Conservation (phyloP, 2,329 filamentous ascomycete species). For the Pseudocercospora crystallina region DNA sequence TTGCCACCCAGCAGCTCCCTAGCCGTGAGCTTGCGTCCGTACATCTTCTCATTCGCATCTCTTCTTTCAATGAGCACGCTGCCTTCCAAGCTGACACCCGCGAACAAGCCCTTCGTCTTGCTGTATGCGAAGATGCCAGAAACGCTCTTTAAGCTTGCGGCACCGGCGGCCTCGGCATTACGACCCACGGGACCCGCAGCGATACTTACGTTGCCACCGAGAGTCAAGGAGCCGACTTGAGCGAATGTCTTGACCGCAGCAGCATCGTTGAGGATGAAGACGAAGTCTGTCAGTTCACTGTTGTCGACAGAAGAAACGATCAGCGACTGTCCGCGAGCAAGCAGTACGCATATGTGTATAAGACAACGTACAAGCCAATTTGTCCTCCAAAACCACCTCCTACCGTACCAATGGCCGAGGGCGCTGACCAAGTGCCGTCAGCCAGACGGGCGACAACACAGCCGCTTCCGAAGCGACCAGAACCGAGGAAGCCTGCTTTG, state of each 20-base stretch:
- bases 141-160: slow-evolving; percentile 83
- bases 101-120: slow-evolving; percentile 96
- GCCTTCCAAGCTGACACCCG: slow-evolving; percentile 90
- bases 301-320: too few relatives aligned
- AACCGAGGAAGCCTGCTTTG: slow-evolving; percentile 83
- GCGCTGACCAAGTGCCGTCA: slow-evolving; percentile 78
- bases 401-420: slow-evolving; percentile 75
- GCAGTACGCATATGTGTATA: too few relatives aligned
- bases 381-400: slow-evolving; percentile 83
- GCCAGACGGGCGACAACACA: slow-evolving; percentile 76
- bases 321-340: too few relatives aligned
- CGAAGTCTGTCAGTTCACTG: slow-evolving; percentile 81
- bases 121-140: slow-evolving; percentile 95
- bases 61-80: slow-evolving; percentile 89
- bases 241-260: slow-evolving; percentile 90
- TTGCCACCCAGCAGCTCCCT: slow-evolving; percentile 76
- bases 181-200: slow-evolving; percentile 90
- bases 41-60: slow-evolving; percentile 96
- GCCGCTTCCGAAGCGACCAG: slow-evolving; percentile 76
- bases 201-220: slow-evolving; percentile 94
- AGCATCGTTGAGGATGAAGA: slow-evolving; percentile 95
- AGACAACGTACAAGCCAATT: slow-evolving; percentile 61
- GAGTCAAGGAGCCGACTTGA: slow-evolving; percentile 83
- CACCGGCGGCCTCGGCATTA: slow-evolving; percentile 93
- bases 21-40: slow-evolving; percentile 79